Base-by-base conservation (phyloP, 1,284 basidiomycete species). In the Cutaneotrichosporon mucoides region DNA sequence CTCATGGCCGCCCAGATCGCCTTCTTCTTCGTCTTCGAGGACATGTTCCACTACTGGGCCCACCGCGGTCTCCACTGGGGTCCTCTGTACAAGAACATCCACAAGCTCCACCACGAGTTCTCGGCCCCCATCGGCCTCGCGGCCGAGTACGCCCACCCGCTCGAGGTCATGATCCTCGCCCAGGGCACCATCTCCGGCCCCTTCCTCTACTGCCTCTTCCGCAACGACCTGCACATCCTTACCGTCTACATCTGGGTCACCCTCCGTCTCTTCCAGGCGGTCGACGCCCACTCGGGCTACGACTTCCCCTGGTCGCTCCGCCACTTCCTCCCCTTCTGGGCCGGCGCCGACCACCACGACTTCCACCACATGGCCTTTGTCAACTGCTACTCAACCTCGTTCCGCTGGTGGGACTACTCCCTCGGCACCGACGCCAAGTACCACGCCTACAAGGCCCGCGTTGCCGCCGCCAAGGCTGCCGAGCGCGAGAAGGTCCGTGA, bases 241-340 rank as follows among this genome's bases (percentile, higher is more conserved):
- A 91, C 93, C 33, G 88, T 98, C 72, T 96, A 95, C 80, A 68
- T 92, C 67, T 99, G 94, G 94, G 90, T 99, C 75, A 74, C 63
- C 9, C 84, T 97, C 55, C 87, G 95, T 57, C 85, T 99, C 46
- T 97, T 94, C 87, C 95, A 99, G 77, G 95, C 96, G 53, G 87
- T 99, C 67, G 95, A 99, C 72, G 88, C 96, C 1, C 95, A 99
- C 85, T 91, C 88, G 52, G 95, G 95, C 57, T 98, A 97, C 77
- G 92, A 96, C 79, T 96, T 96, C 84, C 92, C 92, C 4, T 95
- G 92, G 92, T 95, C 91, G n/a, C 82, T 99, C 63, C 88, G 93
- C 71, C 87, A 95, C 82, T 88, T 92, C 72, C 62, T 99, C 36
- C 95, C 95, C 4, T 92, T 98, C 84, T 99, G 95, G 95, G 92